Evolutionary conservation across 345 rosid species (phyloP).

Genomic region (Acer campestre): DNA sequence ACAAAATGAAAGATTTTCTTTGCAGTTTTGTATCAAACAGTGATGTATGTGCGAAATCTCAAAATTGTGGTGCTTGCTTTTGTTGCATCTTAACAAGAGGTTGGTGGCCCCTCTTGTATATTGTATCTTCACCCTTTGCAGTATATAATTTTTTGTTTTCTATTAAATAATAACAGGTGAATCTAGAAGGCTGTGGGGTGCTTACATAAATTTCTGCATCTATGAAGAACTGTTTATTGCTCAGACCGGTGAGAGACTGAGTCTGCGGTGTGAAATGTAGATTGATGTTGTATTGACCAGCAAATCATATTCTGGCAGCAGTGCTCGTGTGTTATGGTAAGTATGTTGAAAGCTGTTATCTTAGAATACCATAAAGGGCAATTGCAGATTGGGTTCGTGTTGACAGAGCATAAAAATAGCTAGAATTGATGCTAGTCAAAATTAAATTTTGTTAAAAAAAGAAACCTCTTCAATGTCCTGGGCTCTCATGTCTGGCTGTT

Average conservation of each 20-base stretch:
- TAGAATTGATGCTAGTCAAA: background rate
- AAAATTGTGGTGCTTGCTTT: background rate
- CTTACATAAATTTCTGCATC: background rate
- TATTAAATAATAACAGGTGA: background rate
- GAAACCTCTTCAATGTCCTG: background rate
- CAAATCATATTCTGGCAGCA: background rate
- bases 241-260: background rate
- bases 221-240: conserved; percentile 4
- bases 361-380: conserved; percentile 1
- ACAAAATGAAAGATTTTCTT: background rate
- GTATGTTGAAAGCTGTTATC: background rate
- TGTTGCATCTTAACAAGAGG: background rate
- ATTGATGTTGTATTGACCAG: background rate
- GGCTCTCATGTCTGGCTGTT: background rate
- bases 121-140: background rate
- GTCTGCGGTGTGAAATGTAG: background rate
- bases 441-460: conserved; percentile 1
- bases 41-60: background rate
- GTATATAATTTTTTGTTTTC: background rate
- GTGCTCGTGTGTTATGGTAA: background rate
- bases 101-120: background rate
- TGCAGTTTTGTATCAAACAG: background rate
- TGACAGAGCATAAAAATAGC: background rate
- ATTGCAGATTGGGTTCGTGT: conserved; percentile 4
- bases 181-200: background rate